A percentile compares a stretch with the other conserved stretches of the same genome.
These are phyloP conservation scores for Globisporangium abappressorium DNA, from an alignment of 352 stramenopile species.

Conservation along the genomic window DNA sequence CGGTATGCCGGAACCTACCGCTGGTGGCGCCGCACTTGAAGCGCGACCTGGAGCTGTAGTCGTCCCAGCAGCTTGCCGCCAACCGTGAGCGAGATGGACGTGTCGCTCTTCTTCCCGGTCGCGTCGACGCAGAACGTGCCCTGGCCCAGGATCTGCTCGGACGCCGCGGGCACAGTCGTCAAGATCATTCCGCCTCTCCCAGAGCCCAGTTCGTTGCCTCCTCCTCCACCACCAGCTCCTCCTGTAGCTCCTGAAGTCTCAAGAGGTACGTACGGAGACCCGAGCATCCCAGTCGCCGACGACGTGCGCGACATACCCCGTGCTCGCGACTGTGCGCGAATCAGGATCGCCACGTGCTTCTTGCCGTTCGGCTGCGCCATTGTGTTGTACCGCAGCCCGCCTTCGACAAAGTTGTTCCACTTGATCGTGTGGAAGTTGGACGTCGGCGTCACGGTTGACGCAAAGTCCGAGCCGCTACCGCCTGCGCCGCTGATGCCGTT, in stretches of 20 bases:
- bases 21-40: slow-evolving; percentile 32
- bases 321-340: slow-evolving; percentile 34
- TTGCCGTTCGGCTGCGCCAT: slow-evolving; percentile 38
- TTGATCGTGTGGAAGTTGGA: slow-evolving; percentile 73
- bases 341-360: slow-evolving; percentile 65
- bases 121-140: slow-evolving; percentile 65
- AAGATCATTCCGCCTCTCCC: neutral
- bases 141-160: slow-evolving; percentile 55
- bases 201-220: slow-evolving; percentile 7
- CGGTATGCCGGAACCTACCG: neutral
- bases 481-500: slow-evolving; percentile 15
- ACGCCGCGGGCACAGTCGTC: slow-evolving; percentile 11
- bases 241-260: neutral
- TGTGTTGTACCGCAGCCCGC: slow-evolving; percentile 62
- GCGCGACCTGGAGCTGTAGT: slow-evolving; percentile 53
- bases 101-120: slow-evolving; percentile 44
- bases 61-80: slow-evolving; percentile 58
- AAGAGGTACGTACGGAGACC: slow-evolving; percentile 5
- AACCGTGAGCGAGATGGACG: slow-evolving; percentile 56
- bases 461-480: slow-evolving; percentile 23
- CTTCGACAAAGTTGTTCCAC: slow-evolving; percentile 72
- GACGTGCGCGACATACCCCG: slow-evolving; percentile 23
- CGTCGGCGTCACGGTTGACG: slow-evolving; percentile 47
- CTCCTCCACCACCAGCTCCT: neutral
- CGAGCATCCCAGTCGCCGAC: slow-evolving; percentile 19